Percentiles rank a stretch among this genome's conserved stretches.
Conservation (phyloP, 768 basidiomycete genomes). For the Kwoniella botswanensis region DNA sequence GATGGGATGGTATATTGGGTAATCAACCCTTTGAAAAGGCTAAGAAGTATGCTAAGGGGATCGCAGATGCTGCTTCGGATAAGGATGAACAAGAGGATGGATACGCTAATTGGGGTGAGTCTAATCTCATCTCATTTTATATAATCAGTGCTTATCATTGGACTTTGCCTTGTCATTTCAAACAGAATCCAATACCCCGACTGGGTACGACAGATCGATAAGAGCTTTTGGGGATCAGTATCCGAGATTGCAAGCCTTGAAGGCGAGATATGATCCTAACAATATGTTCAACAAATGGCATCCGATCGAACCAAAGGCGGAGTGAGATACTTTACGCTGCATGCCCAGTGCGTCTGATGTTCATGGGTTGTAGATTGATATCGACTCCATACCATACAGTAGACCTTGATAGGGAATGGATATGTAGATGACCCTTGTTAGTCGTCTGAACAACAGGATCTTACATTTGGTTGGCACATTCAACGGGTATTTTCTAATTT, state of each 20-base stretch:
- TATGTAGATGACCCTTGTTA: no score
- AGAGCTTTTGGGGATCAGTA: not conserved
- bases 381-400: no score
- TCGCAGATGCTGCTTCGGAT: slow-evolving; percentile 43
- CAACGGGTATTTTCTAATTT: no score
- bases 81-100: slow-evolving; percentile 22
- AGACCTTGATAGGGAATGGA: no score
- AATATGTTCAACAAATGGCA: slow-evolving; percentile 58
- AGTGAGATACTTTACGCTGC: not conserved
- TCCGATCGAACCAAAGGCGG: slow-evolving; percentile 45
- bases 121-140: slow-evolving; percentile 47
- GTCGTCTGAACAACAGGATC: no score
- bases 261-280: slow-evolving; percentile 47
- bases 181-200: not conserved
- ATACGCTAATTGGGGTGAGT: slow-evolving; percentile 19
- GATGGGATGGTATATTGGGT: not conserved
- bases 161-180: not conserved
- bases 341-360: no score
- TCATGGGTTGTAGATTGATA: no score
- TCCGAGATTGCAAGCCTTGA: slow-evolving; percentile 57
- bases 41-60: not conserved
- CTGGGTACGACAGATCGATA: not conserved
- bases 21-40: not conserved
- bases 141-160: no score
- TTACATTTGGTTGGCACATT: no score